These are phyloP conservation scores for Escovopsis weberi DNA, from an alignment of 2,329 filamentous ascomycete genomes.

Conservation along the genomic window DNA sequence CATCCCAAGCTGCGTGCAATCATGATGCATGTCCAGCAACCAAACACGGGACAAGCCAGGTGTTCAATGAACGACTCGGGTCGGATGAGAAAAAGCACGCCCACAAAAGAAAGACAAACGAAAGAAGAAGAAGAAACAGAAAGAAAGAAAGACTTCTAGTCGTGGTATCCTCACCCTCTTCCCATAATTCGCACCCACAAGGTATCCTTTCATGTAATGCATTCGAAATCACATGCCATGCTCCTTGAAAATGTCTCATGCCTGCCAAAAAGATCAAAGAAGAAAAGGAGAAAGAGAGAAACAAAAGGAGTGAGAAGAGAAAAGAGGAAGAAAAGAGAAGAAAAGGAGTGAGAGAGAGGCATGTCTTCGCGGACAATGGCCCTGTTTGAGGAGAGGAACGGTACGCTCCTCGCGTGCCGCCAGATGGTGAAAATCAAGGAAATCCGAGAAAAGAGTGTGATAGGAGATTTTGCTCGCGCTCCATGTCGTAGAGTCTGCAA, in stretches of 20 bases:
- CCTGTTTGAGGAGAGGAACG: no score
- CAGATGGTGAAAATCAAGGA: no score
- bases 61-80: slow-evolving; percentile 1
- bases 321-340: no score
- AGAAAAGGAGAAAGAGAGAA: neutral
- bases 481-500: neutral
- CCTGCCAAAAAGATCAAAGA: neutral
- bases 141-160: slow-evolving; percentile 4
- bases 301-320: neutral
- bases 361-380: neutral
- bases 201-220: slow-evolving; percentile 6
- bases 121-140: no score
- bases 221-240: slow-evolving; percentile 7
- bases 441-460: no score
- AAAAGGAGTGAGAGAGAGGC: no score
- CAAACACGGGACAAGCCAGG: neutral
- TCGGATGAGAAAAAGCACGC: slow-evolving; percentile 8
- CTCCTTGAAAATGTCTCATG: slow-evolving; percentile 1
- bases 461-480: no score
- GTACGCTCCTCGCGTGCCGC: no score
- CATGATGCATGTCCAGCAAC: no score
- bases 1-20: neutral
- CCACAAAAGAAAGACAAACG: no score
- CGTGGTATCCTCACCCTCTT: slow-evolving; percentile 16
- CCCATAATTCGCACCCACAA: slow-evolving; percentile 13